Percentiles rank a stretch among this genome's conserved stretches.
Conservation (phyloP, 2,329 filamentous ascomycete genomes). For the Ascochyta pisi region DNA sequence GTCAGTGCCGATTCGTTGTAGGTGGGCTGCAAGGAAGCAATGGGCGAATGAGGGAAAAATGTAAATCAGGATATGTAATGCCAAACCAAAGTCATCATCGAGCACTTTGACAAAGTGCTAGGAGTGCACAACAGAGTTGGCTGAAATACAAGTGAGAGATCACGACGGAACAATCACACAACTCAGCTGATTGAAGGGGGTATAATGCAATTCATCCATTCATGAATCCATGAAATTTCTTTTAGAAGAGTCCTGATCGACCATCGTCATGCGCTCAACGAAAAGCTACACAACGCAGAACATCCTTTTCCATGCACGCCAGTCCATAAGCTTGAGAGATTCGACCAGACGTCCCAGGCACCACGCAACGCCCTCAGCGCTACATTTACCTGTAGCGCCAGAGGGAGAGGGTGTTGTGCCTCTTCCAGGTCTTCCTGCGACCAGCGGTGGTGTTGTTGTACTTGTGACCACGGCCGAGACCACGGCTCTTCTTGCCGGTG, state of each 20-base stretch:
- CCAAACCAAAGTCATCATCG: too few relatives aligned
- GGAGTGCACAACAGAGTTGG: background rate
- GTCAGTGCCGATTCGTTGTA: conserved; percentile 52
- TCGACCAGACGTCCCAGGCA: conserved; percentile 42
- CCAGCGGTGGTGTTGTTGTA: conserved; percentile 99
- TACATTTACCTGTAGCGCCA: conserved; percentile 88
- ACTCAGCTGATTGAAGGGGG: conserved; percentile 12
- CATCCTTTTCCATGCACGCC: conserved; percentile 46
- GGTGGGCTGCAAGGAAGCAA: background rate
- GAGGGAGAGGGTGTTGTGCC: conserved; percentile 98
- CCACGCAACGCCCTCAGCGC: conserved; percentile 35
- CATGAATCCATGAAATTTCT: conserved; percentile 43
- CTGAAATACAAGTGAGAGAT: background rate
- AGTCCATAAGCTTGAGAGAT: conserved; percentile 41
- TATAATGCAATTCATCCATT: conserved; percentile 39
- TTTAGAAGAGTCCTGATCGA: conserved; percentile 32
- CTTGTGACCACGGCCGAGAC: conserved; percentile 98
- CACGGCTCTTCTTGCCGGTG: conserved; percentile 99
- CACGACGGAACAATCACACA: conserved; percentile 2
- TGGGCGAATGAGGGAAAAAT: background rate
- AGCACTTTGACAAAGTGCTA: background rate
- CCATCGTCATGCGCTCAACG: conserved; percentile 24
- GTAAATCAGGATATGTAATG: background rate
- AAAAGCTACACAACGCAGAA: conserved; percentile 43
- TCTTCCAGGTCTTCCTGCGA: conserved; percentile 99